Base-by-base conservation (phyloP, 352 stramenopile species). In the Phytopythium vexans region DNA sequence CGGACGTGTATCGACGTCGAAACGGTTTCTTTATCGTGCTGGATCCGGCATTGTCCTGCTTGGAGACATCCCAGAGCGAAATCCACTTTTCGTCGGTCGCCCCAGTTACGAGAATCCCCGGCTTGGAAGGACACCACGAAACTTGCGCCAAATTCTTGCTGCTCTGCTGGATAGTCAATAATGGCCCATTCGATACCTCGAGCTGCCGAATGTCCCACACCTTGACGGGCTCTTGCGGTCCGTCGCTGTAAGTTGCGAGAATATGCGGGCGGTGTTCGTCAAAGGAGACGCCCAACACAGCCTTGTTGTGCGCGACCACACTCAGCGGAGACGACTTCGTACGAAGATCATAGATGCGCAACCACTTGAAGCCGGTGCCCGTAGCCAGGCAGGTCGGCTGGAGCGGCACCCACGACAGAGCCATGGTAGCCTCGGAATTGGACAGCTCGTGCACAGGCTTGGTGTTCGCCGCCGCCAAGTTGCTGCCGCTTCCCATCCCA, bases 331-430 rank as follows among this genome's bases (percentile, higher is more conserved):
- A 68, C 36, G 72, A 66, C 21, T 88, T 83, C 0, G 70, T 62
- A 15, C 85, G 68, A 15, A 95, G 44, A 60, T 95, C 85, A 52
- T 95, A 93, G 45, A 95, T 81, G 31, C 85, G 74, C 10, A 95
- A 61, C 85, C 85, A 95, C 72, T 93, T 93, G 65, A 95, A 95
- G 2, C 85, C 85, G 14, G 85, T 95, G 14, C 85, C 85, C 6
- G 80, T 89, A 0, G 83, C 83, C 36, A 95, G 58, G 43, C 81
- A 93, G 41, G 79, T 86, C 3, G 85, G 82, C 52, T 95, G 81
- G 27, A 78, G 56, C n/a, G 85, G 85, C 16, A 95, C 79, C 85
- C 85, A 95, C 34, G 81, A 86, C 1, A 95, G 60, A 39, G 82
- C 85, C 45, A 93, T 72, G 0, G 84, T 92, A 2, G 82, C 85